These are phyloP conservation scores for Dissophora globulifera DNA, from an alignment of 192 early-diverging fungal genomes.

Conservation along the genomic window DNA sequence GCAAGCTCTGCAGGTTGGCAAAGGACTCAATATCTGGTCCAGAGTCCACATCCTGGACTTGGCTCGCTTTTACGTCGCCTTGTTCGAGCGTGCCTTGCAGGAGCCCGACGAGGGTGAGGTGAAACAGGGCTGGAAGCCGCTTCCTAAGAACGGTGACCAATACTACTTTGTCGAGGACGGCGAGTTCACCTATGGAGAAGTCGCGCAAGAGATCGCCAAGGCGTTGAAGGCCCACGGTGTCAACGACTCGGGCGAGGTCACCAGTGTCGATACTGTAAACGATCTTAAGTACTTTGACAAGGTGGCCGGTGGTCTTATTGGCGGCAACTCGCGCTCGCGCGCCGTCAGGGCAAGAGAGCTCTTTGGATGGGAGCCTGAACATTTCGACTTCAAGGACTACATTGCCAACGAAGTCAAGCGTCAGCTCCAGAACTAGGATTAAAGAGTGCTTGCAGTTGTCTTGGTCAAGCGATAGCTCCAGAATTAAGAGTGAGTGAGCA, in stretches of 20 bases:
- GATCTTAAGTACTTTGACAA: too few relatives aligned
- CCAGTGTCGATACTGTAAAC: not conserved
- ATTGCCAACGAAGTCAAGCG: too few relatives aligned
- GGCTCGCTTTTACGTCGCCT: constrained; percentile 23
- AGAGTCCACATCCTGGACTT: constrained; percentile 37
- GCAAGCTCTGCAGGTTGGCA: constrained; percentile 26
- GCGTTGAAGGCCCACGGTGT: constrained; percentile 1
- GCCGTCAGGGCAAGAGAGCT: too few relatives aligned
- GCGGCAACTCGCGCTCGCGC: too few relatives aligned
- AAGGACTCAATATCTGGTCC: constrained; percentile 32
- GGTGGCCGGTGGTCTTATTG: too few relatives aligned
- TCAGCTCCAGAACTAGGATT: too few relatives aligned
- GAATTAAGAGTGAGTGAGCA: too few relatives aligned
- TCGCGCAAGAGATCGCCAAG: constrained; percentile 3
- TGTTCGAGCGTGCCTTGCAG: constrained; percentile 26
- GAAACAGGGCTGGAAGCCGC: not conserved
- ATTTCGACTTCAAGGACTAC: too few relatives aligned
- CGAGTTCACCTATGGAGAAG: constrained; percentile 18
- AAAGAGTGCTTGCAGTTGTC: too few relatives aligned
- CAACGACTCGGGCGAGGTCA: constrained; percentile 21
- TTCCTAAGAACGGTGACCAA: constrained; percentile 44
- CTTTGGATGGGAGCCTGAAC: too few relatives aligned
- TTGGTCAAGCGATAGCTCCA: too few relatives aligned
- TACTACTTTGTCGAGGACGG: constrained; percentile 41
- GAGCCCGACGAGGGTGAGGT: constrained; percentile 29